Percentiles rank a stretch among this genome's conserved stretches.
These are phyloP conservation scores for Apiospora koreana DNA, from an alignment of 2,329 filamentous ascomycete species.

Conservation along the genomic window DNA sequence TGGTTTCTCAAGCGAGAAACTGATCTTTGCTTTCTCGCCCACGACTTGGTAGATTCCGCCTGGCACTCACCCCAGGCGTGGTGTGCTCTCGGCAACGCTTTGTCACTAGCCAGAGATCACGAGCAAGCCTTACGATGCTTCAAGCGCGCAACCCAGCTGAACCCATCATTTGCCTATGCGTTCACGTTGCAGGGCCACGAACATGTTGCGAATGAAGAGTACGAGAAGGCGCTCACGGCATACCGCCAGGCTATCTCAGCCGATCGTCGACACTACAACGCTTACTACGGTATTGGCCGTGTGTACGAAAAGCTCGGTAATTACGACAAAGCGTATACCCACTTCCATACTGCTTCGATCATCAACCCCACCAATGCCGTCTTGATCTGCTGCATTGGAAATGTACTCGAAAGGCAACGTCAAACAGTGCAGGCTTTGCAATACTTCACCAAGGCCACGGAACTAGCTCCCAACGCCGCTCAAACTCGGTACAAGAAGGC, in stretches of 20 bases:
- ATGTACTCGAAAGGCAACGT: slow-evolving; percentile 85
- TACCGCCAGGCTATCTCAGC: slow-evolving; percentile 86
- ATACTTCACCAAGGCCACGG: slow-evolving; percentile 80
- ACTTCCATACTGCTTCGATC: slow-evolving; percentile 82
- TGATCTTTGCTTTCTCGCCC: slow-evolving; percentile 87
- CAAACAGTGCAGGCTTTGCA: slow-evolving; percentile 76
- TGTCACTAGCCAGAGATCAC: slow-evolving; percentile 88
- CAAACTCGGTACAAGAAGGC: slow-evolving; percentile 93
- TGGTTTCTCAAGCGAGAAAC: slow-evolving; percentile 96
- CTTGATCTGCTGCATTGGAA: slow-evolving; percentile 87
- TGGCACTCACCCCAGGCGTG: slow-evolving; percentile 92
- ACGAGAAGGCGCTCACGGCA: slow-evolving; percentile 86
- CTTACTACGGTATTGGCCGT: slow-evolving; percentile 87
- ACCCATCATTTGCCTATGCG: slow-evolving; percentile 90
- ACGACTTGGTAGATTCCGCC: slow-evolving; percentile 83
- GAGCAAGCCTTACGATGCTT: slow-evolving; percentile 95
- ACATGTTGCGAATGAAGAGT: slow-evolving; percentile 94
- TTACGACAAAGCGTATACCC: slow-evolving; percentile 85
- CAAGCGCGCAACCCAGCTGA: slow-evolving; percentile 87
- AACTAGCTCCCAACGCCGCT: slow-evolving; percentile 77
- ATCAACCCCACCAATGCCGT: slow-evolving; percentile 96
- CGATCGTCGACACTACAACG: slow-evolving; percentile 91
- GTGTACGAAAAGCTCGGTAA: slow-evolving; percentile 91
- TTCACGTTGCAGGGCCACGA: slow-evolving; percentile 96
- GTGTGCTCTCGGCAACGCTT: slow-evolving; percentile 94